A percentile compares a stretch with the other conserved stretches of the same genome.
phyloP scores from a whole-genome alignment of 2,329 filamentous ascomycete species.

The Calonectria naviculata region DNA sequence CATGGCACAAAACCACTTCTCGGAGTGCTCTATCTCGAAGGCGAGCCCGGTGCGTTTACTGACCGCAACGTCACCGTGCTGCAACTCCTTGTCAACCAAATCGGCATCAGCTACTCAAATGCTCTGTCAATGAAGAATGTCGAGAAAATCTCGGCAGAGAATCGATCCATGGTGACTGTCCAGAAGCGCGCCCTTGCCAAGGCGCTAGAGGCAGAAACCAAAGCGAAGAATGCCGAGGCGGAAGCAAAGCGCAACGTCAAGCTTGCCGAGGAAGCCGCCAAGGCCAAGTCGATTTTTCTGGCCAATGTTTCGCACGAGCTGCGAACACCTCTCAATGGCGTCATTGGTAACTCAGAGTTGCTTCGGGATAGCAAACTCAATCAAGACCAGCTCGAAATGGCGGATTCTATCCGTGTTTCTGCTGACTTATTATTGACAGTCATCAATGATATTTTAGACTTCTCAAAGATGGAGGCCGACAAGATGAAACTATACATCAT shows the following conservation, averaged over 20 bases:
- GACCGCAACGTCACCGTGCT: constrained; percentile 76
- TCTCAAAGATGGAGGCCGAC: constrained; percentile 92
- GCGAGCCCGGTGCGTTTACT: constrained; percentile 80
- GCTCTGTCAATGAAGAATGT: constrained; percentile 76
- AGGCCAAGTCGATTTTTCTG: constrained; percentile 84
- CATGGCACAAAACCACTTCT: constrained; percentile 78
- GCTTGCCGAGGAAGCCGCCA: constrained; percentile 84
- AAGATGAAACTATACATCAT: constrained; percentile 85
- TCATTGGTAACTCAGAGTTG: constrained; percentile 89
- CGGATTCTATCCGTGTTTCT: constrained; percentile 86
- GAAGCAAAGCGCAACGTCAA: constrained; percentile 83
- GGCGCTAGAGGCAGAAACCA: constrained; percentile 78
- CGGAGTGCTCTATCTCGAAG: constrained; percentile 81
- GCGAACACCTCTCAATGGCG: constrained; percentile 85
- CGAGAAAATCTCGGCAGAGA: constrained; percentile 82
- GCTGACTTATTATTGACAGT: constrained; percentile 89
- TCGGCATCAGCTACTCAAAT: constrained; percentile 78
- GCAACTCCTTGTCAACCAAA: constrained; percentile 81
- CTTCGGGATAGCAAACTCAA: constrained; percentile 80
- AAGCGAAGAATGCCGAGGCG: constrained; percentile 81
- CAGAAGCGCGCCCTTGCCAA: constrained; percentile 80
- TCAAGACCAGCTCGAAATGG: constrained; percentile 84
- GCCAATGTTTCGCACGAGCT: constrained; percentile 86
- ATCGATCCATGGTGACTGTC: constrained; percentile 80
- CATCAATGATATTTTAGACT: constrained; percentile 96